Evolutionary conservation across 1,284 basidiomycete species (phyloP).

Genomic region (Puccinia coronata): DNA sequence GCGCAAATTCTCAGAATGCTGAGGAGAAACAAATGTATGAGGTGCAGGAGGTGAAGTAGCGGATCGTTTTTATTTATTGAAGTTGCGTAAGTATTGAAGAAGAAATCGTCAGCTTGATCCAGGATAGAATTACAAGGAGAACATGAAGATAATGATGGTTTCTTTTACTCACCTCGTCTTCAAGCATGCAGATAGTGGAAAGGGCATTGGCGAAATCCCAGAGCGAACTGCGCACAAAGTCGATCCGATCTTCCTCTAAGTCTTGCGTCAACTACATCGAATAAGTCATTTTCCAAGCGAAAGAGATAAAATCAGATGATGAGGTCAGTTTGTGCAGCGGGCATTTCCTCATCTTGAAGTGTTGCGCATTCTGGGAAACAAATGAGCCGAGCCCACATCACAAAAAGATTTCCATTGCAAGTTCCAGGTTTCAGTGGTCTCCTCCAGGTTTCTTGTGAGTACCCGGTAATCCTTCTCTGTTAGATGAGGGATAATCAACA

Average conservation of each 20-base stretch:
- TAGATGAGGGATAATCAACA: slow-evolving; percentile 52
- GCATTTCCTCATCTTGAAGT: too few species aligned
- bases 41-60: too few species aligned
- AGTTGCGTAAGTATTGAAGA: too few species aligned
- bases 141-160: not conserved
- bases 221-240: slow-evolving; percentile 89
- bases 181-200: slow-evolving; percentile 89
- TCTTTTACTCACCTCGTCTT: slow-evolving; percentile 75
- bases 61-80: too few species aligned
- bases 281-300: too few species aligned
- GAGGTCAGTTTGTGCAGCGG: not conserved
- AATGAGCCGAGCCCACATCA: slow-evolving; percentile 55
- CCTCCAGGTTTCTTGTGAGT: slow-evolving; percentile 33
- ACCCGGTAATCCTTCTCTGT: slow-evolving; percentile 52
- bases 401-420: slow-evolving; percentile 50
- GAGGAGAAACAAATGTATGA: too few species aligned
- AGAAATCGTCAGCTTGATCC: not conserved
- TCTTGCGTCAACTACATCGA: slow-evolving; percentile 78
- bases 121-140: too few species aligned
- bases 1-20: slow-evolving; percentile 42
- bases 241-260: slow-evolving; percentile 87
- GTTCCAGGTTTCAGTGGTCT: slow-evolving; percentile 31
- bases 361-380: too few species aligned
- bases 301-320: too few species aligned
- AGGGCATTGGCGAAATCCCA: slow-evolving; percentile 96